Conservation (phyloP, 2,329 filamentous ascomycete genomes). For the Magnaporthales sp. region DNA sequence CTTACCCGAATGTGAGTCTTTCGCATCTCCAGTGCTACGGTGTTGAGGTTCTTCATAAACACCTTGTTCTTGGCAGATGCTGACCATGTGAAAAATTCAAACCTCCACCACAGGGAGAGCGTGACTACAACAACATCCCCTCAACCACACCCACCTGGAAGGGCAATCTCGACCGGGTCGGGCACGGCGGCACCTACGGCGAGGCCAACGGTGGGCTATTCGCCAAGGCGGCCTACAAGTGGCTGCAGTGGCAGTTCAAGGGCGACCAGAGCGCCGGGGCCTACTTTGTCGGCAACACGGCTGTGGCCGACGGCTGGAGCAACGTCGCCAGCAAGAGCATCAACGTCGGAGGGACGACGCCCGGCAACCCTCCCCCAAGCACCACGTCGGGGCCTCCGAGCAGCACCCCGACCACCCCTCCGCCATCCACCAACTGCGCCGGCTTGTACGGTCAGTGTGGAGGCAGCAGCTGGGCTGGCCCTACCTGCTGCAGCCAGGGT, state of each 20-base stretch:
- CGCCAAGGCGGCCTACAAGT: not conserved
- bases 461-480: not conserved
- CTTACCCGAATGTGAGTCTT: slow-evolving; percentile 3
- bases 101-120: not conserved
- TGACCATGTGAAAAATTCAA: not conserved
- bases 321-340: not conserved
- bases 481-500: not conserved
- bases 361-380: not conserved
- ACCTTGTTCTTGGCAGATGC: not conserved
- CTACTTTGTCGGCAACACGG: not conserved
- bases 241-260: slow-evolving; percentile 1
- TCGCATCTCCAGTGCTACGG: too few species aligned
- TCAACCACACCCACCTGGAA: slow-evolving; percentile 5
- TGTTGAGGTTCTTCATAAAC: too few species aligned
- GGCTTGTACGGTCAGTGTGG: slow-evolving; percentile 1
- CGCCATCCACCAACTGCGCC: not conserved
- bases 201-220: slow-evolving; percentile 5
- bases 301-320: not conserved
- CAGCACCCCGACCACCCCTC: not conserved
- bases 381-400: not conserved
- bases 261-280: not conserved
- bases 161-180: slow-evolving; percentile 2
- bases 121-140: slow-evolving; percentile 5
- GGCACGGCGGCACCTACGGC: slow-evolving; percentile 3
- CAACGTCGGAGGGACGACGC: not conserved